Base-by-base conservation (phyloP, 352 stramenopile genomes). In the Pythium brachiatum region DNA sequence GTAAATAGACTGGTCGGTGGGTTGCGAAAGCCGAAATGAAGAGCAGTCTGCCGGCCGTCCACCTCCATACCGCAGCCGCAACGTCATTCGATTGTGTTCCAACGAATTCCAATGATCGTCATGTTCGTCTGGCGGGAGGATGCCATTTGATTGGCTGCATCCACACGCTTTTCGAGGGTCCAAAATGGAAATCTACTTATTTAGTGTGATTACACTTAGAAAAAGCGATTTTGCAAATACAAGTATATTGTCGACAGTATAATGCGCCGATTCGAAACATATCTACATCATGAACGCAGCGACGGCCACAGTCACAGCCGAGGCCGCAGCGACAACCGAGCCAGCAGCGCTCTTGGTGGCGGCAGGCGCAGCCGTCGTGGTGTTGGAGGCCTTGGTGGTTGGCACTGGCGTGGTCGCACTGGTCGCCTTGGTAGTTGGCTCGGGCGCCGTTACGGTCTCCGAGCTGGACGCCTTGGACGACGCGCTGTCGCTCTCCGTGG, bases 261-360 rank as follows among this genome's bases (percentile, higher is more conserved):
- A n/a, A n/a, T n/a, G n/a, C n/a, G n/a, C n/a, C n/a, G n/a, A n/a
- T n/a, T n/a, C 32, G 32, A 53, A 53, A 16, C 7, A 27, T 18
- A 53, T 34, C 34, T 67, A 67, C 21, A 56, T 23, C 32, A 68
- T 41, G 53, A 60, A 54, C 11, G 62, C 46, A 32, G 39, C 48
- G 18, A 63, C 36, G 1, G 55, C 54, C 20, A 63, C 46, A 31
- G 55, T 20, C 18, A 63, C 47, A 8, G 46, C 23, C 25, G 62
- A 62, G 36, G 62, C 62, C 11, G 54, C 54, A 18, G 54, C 54
- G 34, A 44, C 53, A 16, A 32, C 32, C 53, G 55, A 39, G 12
- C 32, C 26, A 12, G 46, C 53, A 31, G 43, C 54, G 46, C 61
- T 68, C 20, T 44, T 41, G 13, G 50, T 25, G 7, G 21, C 11